A percentile compares a stretch with the other conserved stretches of the same genome.
These are phyloP conservation scores for Rhinocladiella mackenziei DNA, from an alignment of 2,329 filamentous ascomycete species.

Conservation along the genomic window DNA sequence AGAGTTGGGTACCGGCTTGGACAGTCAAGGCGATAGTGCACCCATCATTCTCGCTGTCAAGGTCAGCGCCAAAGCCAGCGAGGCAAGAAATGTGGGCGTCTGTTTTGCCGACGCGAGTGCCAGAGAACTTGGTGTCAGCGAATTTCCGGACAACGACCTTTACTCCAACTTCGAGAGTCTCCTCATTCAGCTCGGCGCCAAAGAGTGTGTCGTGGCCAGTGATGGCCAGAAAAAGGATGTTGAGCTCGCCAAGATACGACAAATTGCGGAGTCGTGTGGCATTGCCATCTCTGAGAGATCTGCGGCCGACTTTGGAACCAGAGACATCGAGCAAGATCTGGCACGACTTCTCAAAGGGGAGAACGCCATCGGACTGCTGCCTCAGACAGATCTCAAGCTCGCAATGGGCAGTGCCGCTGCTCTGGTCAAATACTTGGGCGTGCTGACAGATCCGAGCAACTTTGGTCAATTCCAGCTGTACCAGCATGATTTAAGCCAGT, in stretches of 20 bases:
- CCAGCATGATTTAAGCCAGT: constrained; percentile 93
- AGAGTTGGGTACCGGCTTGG: constrained; percentile 71
- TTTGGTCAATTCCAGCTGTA: constrained; percentile 97
- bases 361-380: constrained; percentile 67
- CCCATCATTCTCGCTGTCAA: constrained; percentile 96
- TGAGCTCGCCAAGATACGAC: constrained; percentile 78
- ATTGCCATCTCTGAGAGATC: constrained; percentile 82
- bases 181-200: constrained; percentile 91
- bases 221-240: constrained; percentile 79
- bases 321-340: constrained; percentile 94
- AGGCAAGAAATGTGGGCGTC: constrained; percentile 83
- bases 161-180: constrained; percentile 98
- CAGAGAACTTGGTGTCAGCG: constrained; percentile 89
- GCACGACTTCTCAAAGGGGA: constrained; percentile 84
- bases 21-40: constrained; percentile 51
- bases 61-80: constrained; percentile 78
- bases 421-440: constrained; percentile 87
- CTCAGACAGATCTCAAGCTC: constrained; percentile 87
- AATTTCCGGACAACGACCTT: constrained; percentile 97
- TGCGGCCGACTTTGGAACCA: constrained; percentile 71
- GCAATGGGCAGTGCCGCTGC: constrained; percentile 94
- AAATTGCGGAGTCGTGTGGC: constrained; percentile 88
- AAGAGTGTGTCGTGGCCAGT: constrained; percentile 81
- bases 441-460: constrained; percentile 86
- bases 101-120: constrained; percentile 98